phyloP scores from a whole-genome alignment of 805 yeast genomes.

The Ogataea minuta region DNA sequence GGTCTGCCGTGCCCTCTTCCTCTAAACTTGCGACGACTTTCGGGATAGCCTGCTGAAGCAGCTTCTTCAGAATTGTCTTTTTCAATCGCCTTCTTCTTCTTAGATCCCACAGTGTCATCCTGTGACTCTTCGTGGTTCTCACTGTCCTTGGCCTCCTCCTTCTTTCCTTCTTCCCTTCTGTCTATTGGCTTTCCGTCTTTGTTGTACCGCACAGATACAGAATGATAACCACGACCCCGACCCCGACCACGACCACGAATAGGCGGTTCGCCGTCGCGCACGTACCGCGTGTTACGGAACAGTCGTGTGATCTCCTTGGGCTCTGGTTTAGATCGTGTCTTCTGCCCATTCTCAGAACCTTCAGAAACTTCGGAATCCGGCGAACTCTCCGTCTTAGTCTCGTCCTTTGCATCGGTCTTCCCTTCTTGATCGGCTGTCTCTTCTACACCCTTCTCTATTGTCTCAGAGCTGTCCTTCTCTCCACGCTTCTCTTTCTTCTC shows the following conservation, averaged over 20 bases:
- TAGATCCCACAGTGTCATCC: not conserved
- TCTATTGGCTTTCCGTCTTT: constrained; percentile 3
- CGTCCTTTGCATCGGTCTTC: not conserved
- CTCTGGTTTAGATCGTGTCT: not conserved
- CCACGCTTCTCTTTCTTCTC: constrained; percentile 1
- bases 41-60: not conserved
- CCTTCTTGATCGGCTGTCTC: constrained; percentile 5
- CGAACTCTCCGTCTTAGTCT: too few relatives aligned
- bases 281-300: constrained; percentile 1
- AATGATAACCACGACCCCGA: not conserved
- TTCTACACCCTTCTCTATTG: constrained; percentile 1
- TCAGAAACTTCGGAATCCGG: not conserved
- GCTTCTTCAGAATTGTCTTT: not conserved
- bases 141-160: not conserved
- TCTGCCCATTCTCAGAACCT: constrained; percentile 3
- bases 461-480: not conserved
- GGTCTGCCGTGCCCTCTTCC: constrained; percentile 18
- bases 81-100: not conserved
- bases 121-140: not conserved
- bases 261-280: constrained; percentile 9
- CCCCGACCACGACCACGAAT: constrained; percentile 4
- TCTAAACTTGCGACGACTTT: constrained; percentile 2
- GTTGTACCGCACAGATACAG: not conserved
- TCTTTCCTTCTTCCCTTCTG: not conserved
- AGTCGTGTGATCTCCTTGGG: not conserved